Base-by-base conservation (phyloP, 768 basidiomycete species). In the Panellus pusillus region DNA sequence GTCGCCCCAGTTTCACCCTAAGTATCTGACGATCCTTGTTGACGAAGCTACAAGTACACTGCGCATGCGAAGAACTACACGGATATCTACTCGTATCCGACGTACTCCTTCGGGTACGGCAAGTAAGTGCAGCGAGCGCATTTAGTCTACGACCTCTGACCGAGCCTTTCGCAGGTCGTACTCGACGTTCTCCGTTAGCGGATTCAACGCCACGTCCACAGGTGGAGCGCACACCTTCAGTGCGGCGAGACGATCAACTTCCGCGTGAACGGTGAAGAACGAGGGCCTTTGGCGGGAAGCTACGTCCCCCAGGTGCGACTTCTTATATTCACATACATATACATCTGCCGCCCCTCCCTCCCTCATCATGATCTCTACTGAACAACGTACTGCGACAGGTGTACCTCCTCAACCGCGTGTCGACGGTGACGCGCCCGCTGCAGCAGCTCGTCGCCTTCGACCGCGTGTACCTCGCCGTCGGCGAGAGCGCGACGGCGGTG, bases 101-200 rank as follows among this genome's bases (percentile, higher is more conserved):
- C 64, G 62, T 64, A 66, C 42, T 61, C 57, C 28, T 66, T 66
- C 38, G 65, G 65, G 2, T 64, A 66, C 37, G 65, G 65, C 8
- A 60, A 64, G 57, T 61, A 24, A 15, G 55, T 40, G 4, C 14
- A 35, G 32, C 32, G 11, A 35, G 32, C 32, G 11, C 14, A 35
- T 14, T 35, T 35, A 14, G 32, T 4, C 32, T 11, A 8, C 32
- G 32, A 35, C 9, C 3, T 35, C 32, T 11, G 3, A 4, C 17
- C 11, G 19, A 15, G 6, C 8, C n/a, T 32, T 18, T 45, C 44
- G 9, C 36, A 61, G 59, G 31, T 63, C 63, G 5, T 66, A 64
- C 55, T 63, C 65, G 7, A 61, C 55, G 18, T 66, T 64, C 41
- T 36, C 55, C 4, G 32, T 45, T 6, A 17, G 52, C 20, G 50